Evolutionary conservation across 2,329 filamentous ascomycete species (phyloP), one percentile per base, ranked within the genome.

Genomic region (Aspergillus aculeatinus): DNA sequence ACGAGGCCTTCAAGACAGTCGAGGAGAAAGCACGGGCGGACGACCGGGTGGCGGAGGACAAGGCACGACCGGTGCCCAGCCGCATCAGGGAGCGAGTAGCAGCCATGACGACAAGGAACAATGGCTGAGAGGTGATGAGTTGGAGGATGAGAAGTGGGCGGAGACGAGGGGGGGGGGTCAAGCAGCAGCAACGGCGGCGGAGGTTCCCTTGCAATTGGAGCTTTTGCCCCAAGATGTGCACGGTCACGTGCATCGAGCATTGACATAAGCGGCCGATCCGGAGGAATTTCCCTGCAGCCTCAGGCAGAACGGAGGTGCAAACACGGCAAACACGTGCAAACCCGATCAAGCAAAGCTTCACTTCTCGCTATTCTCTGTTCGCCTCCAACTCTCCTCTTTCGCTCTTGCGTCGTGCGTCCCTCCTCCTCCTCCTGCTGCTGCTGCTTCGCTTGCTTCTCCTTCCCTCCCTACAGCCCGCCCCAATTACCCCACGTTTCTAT

Each of bases 11-110:
- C 61, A 79, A 68, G 60, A 75, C 70, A 52, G 74, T 72, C 51
- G 77, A 74, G 47, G 77, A 76, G 62, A 78, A 77, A 48, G 74
- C 68, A 63, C 76, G 72, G 59, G 65, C 72, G 58, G 73, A 64
- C 1, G 73, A 69, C 67, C 74, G 71, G 48, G 71, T 65, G 58
- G 72, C 72, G 58, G 71, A 68, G 59, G 69, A 69, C 63, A 79
- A 65, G 23, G 77, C 74, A 66, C 76, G 75, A 57, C 73, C 72
- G 67, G 74, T 67, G 50, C 76, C 72, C 66, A 80, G 69, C 63
- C 78, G 77, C 74, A 80, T 71, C 65, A 80, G 62, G 60, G 77
- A 76, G 65, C 79, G 77, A 68, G 78, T 69, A 66, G 77, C 77
- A 65, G 78, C 77, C 78, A 80, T 80, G 62, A 67, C 74, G 69